Evolutionary conservation across 2,329 filamentous ascomycete species (phyloP), one percentile per base, ranked within the genome.

Genomic region (Aspergillus persii): DNA sequence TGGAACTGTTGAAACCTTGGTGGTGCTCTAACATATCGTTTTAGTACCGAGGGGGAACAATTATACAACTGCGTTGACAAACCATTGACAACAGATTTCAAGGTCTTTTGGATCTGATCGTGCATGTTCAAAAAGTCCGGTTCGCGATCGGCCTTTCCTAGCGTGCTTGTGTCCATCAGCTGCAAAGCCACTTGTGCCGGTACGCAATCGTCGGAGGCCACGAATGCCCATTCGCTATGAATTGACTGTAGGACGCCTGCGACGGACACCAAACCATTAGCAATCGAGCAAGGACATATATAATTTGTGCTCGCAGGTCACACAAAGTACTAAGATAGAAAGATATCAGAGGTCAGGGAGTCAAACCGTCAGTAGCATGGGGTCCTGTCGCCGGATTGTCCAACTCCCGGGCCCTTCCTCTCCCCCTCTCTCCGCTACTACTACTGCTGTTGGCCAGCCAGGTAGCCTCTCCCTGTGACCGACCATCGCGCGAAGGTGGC

Each of bases 1-100:
- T 98, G 53, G 94, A 97, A 76, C 92, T 96, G 78, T 98, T 99
- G 83, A 99, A 99, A 50, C 95, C 96, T 76, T 99, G 95, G 72
- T 99, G 94, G 72, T 99, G 94, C 78, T 99, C 94, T 83, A 55
- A 59, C 41, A 26, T 26, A 52, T 57, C 52, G 7, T 11, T 53
- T 69, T 55, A 69, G 60, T 39, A 54, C 51, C 12, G 5, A 30
- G 8, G 3, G 15, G 41, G 26, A 2, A 18, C 12, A 30, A 33
- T 27, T 18, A 3, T 9, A 12, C n/a, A 9, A 18, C n/a, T 6
- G 9, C 11, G 44, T 41, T 3, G 39, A 69, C 74, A 39, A 51
- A 83, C 81, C 81, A 75, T 99, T 96, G 29, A 99, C 95, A 68
- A 99, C 96, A 36, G 88, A 87, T 76, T 96, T 97, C 58, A 99